A percentile compares a stretch with the other conserved stretches of the same genome.
phyloP scores from a whole-genome alignment of 2,329 filamentous ascomycete genomes.

The Talaromyces sp. region DNA sequence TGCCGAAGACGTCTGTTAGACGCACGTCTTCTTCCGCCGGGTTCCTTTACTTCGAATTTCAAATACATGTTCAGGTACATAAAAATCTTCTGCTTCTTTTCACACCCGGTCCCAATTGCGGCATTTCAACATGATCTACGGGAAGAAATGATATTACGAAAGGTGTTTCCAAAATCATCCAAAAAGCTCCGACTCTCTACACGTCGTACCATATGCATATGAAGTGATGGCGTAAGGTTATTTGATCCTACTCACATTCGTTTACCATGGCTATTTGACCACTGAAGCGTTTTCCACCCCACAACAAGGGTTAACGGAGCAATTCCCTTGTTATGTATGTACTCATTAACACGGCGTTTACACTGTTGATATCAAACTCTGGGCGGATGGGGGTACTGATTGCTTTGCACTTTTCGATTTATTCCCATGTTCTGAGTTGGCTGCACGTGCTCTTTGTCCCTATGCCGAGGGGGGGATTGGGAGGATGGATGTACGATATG shows the following conservation, averaged over 20 bases:
- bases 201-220: constrained; percentile 1
- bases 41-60: neutral
- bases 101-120: neutral
- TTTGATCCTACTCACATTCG: neutral
- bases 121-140: constrained; percentile 7
- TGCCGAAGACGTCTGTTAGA: constrained; percentile 50
- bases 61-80: constrained; percentile 13
- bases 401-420: neutral
- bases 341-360: constrained; percentile 14
- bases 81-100: constrained; percentile 1
- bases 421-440: neutral
- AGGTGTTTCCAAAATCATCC: neutral
- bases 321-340: neutral
- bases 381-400: neutral
- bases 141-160: constrained; percentile 14
- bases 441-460: neutral
- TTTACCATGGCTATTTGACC: neutral
- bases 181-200: neutral
- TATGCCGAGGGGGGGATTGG: neutral
- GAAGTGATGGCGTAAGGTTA: neutral
- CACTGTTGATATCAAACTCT: constrained; percentile 6
- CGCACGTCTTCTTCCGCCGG: neutral
- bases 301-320: neutral
- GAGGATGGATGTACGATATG: constrained; percentile 11
- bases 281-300: neutral